Conservation (phyloP, 192 early-diverging fungal species). For the Spizellomyces sp. region DNA sequence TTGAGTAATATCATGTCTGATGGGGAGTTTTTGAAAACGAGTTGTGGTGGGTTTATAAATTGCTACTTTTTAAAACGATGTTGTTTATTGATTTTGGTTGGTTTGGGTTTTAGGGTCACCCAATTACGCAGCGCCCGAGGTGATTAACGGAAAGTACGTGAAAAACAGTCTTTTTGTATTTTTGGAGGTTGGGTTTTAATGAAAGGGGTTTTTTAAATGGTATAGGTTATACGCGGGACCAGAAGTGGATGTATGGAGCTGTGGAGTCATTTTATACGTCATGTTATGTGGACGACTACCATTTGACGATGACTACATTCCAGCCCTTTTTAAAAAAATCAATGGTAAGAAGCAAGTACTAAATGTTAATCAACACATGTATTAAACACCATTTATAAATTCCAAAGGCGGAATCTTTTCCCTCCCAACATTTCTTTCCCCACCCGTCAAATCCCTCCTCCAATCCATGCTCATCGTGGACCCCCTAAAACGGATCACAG, state of each 20-base stretch:
- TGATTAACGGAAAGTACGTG: conserved; percentile 76
- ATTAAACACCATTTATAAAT: background rate
- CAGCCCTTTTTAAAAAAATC: conserved; percentile 83
- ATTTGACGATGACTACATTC: conserved; percentile 97
- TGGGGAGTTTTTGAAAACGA: conserved; percentile 59
- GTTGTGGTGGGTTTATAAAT: too few relatives aligned
- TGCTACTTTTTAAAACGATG: too few relatives aligned
- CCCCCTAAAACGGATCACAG: conserved; percentile 92
- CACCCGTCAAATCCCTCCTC: conserved; percentile 79
- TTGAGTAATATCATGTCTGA: conserved; percentile 55
- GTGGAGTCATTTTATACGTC: conserved; percentile 95
- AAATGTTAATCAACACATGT: conserved; percentile 18
- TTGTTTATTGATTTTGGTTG: conserved; percentile 20
- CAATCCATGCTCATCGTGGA: conserved; percentile 94
- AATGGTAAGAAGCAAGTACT: conserved; percentile 58
- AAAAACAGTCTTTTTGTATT: too few relatives aligned
- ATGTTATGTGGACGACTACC: conserved; percentile 95
- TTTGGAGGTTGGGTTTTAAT: background rate
- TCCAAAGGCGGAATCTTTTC: conserved; percentile 85
- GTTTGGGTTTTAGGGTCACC: conserved; percentile 41
- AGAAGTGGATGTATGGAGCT: conserved; percentile 99
- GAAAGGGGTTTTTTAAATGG: too few relatives aligned
- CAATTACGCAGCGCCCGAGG: conserved; percentile 67
- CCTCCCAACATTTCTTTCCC: conserved; percentile 84
- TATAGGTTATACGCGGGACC: conserved; percentile 85